phyloP scores from a whole-genome alignment of 768 basidiomycete species.

The Mycena galericulata region DNA sequence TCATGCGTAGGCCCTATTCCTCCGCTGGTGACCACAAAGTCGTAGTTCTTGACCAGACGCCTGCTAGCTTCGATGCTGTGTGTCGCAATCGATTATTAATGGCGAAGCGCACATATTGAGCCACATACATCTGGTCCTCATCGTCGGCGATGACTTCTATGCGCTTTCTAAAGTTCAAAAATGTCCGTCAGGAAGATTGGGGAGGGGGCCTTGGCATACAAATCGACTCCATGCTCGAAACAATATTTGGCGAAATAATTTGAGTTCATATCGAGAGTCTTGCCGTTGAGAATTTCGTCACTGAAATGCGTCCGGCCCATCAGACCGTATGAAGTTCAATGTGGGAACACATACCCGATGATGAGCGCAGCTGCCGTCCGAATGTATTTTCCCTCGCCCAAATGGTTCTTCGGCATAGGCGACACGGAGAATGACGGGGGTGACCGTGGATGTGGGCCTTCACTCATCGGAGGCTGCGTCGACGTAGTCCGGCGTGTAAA shows the following conservation, averaged over 20 bases:
- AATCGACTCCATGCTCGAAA: constrained; percentile 87
- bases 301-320: constrained; percentile 50
- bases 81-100: not conserved
- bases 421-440: constrained; percentile 60
- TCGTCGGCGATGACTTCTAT: constrained; percentile 94
- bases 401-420: constrained; percentile 69
- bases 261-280: constrained; percentile 87
- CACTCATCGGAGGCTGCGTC: constrained; percentile 22
- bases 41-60: constrained; percentile 84
- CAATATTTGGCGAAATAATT: constrained; percentile 90
- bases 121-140: constrained; percentile 83
- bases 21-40: constrained; percentile 91
- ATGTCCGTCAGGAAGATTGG: constrained; percentile 34
- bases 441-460: not conserved
- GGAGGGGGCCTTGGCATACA: constrained; percentile 58
- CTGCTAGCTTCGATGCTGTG: constrained; percentile 85
- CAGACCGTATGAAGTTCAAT: not conserved
- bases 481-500: constrained; percentile 17
- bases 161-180: constrained; percentile 67
- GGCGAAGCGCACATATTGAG: constrained; percentile 39
- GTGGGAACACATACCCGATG: constrained; percentile 64
- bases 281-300: constrained; percentile 94
- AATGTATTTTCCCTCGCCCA: constrained; percentile 79
- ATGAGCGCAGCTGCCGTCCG: constrained; percentile 80
- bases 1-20: constrained; percentile 95